Conservation (phyloP, 2,329 filamentous ascomycete genomes). For the Talaromyces piceae region DNA sequence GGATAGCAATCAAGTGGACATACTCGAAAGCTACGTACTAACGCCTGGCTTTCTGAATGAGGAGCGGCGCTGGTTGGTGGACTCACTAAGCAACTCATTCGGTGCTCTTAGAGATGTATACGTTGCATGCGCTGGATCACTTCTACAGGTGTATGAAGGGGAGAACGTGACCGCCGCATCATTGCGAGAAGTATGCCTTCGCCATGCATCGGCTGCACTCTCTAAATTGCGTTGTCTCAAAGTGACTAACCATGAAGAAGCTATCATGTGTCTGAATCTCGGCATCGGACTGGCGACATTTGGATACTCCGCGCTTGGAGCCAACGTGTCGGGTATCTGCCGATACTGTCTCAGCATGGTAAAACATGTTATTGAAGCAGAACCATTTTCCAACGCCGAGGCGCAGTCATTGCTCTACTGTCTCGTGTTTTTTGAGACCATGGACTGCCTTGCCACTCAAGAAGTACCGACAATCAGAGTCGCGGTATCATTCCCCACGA, state of each 20-base stretch:
- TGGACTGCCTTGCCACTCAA: constrained; percentile 5
- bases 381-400: not conserved
- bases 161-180: not conserved
- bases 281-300: constrained; percentile 5
- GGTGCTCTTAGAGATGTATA: constrained; percentile 6
- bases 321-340: constrained; percentile 6
- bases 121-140: constrained; percentile 8
- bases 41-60: constrained; percentile 5
- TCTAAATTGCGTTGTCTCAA: constrained; percentile 1
- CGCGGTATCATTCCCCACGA: not conserved
- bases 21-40: constrained; percentile 4
- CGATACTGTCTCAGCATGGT: constrained; percentile 1
- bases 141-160: constrained; percentile 3
- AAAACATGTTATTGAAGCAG: not conserved
- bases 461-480: constrained; percentile 5
- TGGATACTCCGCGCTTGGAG: constrained; percentile 4
- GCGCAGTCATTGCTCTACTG: constrained; percentile 2
- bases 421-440: constrained; percentile 5
- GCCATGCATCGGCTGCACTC: constrained; percentile 3
- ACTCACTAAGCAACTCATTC: not conserved
- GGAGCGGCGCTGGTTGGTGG: constrained; percentile 2
- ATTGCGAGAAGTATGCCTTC: not conserved
- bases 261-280: constrained; percentile 2
- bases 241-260: not conserved
- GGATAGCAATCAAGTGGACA: not conserved